Percentiles rank a stretch among this genome's conserved stretches.
These are phyloP conservation scores for Zasmidium citrigriseum DNA, from an alignment of 2,329 filamentous ascomycete genomes.

Conservation along the genomic window DNA sequence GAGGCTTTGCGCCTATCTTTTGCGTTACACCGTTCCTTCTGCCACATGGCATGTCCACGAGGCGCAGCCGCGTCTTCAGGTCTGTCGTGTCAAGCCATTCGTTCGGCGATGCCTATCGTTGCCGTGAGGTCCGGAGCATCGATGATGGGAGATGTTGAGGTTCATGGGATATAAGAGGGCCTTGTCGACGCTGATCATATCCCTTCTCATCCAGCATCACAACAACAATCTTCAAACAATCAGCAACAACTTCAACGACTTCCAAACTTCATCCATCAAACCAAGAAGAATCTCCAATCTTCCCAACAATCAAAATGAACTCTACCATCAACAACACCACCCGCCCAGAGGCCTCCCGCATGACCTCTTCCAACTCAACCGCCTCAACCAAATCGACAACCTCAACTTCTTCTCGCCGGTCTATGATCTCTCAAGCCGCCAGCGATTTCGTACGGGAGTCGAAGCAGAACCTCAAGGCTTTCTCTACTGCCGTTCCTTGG, in stretches of 20 bases:
- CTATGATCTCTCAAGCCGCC: background rate
- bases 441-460: background rate
- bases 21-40: background rate
- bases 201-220: slow-evolving; percentile 3
- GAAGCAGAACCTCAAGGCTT: slow-evolving; percentile 2
- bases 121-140: background rate
- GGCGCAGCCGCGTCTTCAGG: background rate
- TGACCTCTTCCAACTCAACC: background rate
- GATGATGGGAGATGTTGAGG: background rate
- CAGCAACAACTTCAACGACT: background rate
- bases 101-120: background rate
- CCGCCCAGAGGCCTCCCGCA: background rate
- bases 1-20: background rate
- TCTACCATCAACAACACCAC: background rate
- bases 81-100: background rate
- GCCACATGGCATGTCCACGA: background rate
- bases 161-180: background rate
- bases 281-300: background rate
- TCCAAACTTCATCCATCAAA: background rate
- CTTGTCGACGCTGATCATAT: background rate
- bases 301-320: background rate
- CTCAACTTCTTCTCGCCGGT: background rate
- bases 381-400: background rate
- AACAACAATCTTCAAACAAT: background rate
- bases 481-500: slow-evolving; percentile 2